Percentiles rank a stretch among this genome's conserved stretches.
Evolutionary conservation across 2,329 filamentous ascomycete species (phyloP).

Genomic region (Talaromyces islandicus): DNA sequence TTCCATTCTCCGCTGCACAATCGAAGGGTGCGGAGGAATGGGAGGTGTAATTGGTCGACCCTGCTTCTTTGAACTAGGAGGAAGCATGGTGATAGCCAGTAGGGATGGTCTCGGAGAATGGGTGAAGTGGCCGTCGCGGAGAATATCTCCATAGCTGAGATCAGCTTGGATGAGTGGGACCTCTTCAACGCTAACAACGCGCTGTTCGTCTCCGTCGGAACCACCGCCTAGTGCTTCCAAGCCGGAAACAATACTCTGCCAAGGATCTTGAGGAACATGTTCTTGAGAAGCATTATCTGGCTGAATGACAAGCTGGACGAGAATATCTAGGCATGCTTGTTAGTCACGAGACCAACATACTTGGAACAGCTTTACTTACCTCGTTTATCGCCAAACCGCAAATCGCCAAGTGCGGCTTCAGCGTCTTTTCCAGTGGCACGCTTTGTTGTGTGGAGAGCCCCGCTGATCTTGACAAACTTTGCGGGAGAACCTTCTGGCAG

Average conservation of each 20-base stretch:
- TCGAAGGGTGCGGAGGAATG: conserved; percentile 89
- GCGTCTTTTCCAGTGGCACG: conserved; percentile 90
- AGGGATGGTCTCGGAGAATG: conserved; percentile 86
- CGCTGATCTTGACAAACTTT: conserved; percentile 98
- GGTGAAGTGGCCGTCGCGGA: conserved; percentile 77
- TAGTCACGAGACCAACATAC: background rate
- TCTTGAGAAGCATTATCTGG: conserved; percentile 80
- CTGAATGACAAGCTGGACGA: conserved; percentile 88
- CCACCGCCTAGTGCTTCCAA: conserved; percentile 87
- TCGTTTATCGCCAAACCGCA: conserved; percentile 91
- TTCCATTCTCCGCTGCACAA: conserved; percentile 97
- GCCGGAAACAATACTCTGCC: conserved; percentile 95
- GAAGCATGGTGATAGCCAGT: conserved; percentile 88
- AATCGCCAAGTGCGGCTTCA: conserved; percentile 83
- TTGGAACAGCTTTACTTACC: conserved; percentile 26
- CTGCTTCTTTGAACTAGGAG: conserved; percentile 57
- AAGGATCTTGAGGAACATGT: conserved; percentile 82
- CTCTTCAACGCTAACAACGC: conserved; percentile 82
- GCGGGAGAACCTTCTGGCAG: conserved; percentile 93
- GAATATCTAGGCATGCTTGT: conserved; percentile 57
- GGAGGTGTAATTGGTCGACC: conserved; percentile 58
- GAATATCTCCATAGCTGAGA: conserved; percentile 85
- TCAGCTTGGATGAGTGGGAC: conserved; percentile 93
- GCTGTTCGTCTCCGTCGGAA: conserved; percentile 77
- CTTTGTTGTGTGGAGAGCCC: conserved; percentile 92